Percentiles rank a stretch among this genome's conserved stretches.
phyloP scores from a whole-genome alignment of 768 basidiomycete genomes.

The Solioccasus polychromus region DNA sequence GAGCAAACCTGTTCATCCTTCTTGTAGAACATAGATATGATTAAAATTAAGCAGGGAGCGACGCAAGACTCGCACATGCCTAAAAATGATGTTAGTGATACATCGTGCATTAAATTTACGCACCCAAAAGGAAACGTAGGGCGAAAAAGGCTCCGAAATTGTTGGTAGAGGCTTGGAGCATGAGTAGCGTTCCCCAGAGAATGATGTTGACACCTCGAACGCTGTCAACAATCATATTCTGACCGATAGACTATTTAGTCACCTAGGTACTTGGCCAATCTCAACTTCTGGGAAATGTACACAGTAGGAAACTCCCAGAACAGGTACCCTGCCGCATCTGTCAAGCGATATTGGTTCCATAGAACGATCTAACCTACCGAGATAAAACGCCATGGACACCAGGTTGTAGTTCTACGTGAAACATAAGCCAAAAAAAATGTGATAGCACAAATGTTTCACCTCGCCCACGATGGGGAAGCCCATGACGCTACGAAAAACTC shows the following conservation, averaged over 20 bases:
- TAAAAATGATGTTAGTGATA: conserved; percentile 16
- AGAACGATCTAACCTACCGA: conserved; percentile 36
- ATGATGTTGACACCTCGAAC: conserved; percentile 51
- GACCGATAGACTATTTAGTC: conserved; percentile 2
- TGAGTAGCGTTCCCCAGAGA: conserved; percentile 56
- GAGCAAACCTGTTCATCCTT: conserved; percentile 55
- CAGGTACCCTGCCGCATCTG: conserved; percentile 44
- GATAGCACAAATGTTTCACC: conserved; percentile 31
- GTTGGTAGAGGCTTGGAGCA: conserved; percentile 55
- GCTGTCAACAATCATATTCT: background rate
- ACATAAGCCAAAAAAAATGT: conserved; percentile 2
- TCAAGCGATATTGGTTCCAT: conserved; percentile 7
- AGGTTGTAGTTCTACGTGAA: conserved; percentile 54
- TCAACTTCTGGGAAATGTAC: conserved; percentile 59
- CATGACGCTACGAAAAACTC: conserved; percentile 49
- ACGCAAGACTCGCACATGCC: conserved; percentile 71
- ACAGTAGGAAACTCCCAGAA: conserved; percentile 66
- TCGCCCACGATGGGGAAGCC: conserved; percentile 62
- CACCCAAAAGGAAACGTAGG: conserved; percentile 58
- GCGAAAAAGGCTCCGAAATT: conserved; percentile 63
- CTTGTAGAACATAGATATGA: conserved; percentile 68
- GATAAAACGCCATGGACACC: conserved; percentile 61
- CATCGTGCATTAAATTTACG: conserved; percentile 1
- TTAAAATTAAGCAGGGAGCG: conserved; percentile 57
- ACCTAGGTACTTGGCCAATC: conserved; percentile 64